Evolutionary conservation across 768 basidiomycete genomes (phyloP), one percentile per base, ranked within the genome.

Genomic region (Boletus edulis): DNA sequence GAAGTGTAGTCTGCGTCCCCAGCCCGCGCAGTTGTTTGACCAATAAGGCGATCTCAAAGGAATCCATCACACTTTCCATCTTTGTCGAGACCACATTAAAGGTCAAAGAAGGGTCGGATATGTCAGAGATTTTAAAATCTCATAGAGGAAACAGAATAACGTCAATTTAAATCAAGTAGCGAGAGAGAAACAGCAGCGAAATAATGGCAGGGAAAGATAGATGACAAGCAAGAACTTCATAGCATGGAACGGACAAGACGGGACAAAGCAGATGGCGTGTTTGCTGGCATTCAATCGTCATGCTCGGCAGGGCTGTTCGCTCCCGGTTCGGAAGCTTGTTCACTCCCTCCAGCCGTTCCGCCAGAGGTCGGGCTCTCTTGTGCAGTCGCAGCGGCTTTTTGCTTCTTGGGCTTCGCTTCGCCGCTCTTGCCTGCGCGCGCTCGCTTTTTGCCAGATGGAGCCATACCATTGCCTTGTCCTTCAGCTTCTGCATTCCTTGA

Each of bases 401-500:
- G 47, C 58, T 74, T 76, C 64, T 72, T 75, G 29, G 56, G 20
- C 49, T 70, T 73, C 8, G 66, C 44, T 14, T 64, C 62, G 39
- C 69, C 58, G 35, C 68, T 66, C 50, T 72, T 75, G 40, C 63
- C 65, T 6, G 56, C 57, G 42, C 69, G 67, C 24, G 58, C 51
- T 54, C 68, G 64, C 58, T 73, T 76, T 46, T 62, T 67, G 18
- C 65, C 56, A 22, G 62, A 45, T 11, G 64, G 35, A 22, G 56
- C 53, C 10, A 62, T 52, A 13, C 63, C 59, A 34, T 63, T 61
- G 8, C 34, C 39, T 27, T 62, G 59, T 58, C 66, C 54, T 38
- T 56, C 58, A 32, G 47, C 52, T 29, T 51, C 65, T 6, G 51
- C 50, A 32, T 66, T 71, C 46, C 58, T 68, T 20, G 64, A 59